Conservation (phyloP, 139 green algal genomes). For the Marvania coccoides region DNA sequence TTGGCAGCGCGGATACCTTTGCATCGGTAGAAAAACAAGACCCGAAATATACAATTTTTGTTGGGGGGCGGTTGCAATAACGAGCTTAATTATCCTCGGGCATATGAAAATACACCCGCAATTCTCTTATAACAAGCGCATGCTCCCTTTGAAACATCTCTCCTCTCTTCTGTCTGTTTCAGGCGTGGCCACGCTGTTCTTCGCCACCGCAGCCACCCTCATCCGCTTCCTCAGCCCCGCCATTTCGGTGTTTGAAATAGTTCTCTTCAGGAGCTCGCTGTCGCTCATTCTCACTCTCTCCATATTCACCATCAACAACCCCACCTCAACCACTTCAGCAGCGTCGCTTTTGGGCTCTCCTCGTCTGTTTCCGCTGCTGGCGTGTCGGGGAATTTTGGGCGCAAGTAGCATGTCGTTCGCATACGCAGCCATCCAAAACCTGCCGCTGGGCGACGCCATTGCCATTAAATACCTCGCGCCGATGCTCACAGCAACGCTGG, state of each 20-base stretch:
- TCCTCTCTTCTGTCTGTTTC: no score
- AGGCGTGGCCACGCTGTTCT: background rate
- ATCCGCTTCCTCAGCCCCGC: background rate
- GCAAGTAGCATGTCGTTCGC: background rate
- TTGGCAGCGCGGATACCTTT: no score
- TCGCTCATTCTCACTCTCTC: background rate
- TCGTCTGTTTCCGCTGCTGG: background rate
- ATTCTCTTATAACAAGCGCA: no score
- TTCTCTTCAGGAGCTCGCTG: background rate
- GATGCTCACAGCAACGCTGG: background rate
- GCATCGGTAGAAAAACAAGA: no score
- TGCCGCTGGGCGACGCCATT: background rate
- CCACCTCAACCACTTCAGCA: background rate
- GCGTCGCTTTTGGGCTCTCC: background rate
- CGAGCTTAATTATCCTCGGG: no score
- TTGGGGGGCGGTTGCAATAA: no score
- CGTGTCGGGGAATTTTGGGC: background rate
- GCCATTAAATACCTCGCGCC: constrained; percentile 2
- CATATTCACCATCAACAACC: no score
- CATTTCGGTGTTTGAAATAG: constrained; percentile 8
- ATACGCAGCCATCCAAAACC: background rate
- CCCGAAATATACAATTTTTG: no score
- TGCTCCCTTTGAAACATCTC: no score
- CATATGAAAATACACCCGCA: no score
- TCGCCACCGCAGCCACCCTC: background rate